Evolutionary conservation across 2,329 filamentous ascomycete genomes (phyloP).

Genomic region (Rhinocladiella mackenziei): DNA sequence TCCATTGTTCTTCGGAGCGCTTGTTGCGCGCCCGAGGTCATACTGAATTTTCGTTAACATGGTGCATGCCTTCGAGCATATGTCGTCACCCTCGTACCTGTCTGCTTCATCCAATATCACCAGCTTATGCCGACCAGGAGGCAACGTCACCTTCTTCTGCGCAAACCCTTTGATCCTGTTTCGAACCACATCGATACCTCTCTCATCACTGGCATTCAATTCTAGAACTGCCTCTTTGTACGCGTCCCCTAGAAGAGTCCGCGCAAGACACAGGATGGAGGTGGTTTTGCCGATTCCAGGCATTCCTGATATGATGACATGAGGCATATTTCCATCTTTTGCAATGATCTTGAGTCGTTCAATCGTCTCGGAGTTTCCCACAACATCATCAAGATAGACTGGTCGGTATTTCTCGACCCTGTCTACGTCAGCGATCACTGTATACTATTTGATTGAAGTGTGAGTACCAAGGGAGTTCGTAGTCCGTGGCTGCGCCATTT

Average conservation of each 20-base stretch:
- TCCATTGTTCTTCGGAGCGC: slow-evolving; percentile 95
- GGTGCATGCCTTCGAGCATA: not conserved
- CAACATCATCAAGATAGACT: slow-evolving; percentile 90
- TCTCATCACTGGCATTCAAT: slow-evolving; percentile 92
- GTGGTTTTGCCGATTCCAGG: slow-evolving; percentile 98
- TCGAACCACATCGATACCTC: slow-evolving; percentile 94
- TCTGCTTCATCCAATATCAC: slow-evolving; percentile 98
- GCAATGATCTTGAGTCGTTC: slow-evolving; percentile 97
- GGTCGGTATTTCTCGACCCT: slow-evolving; percentile 99
- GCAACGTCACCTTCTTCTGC: slow-evolving; percentile 96
- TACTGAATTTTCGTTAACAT: no score
- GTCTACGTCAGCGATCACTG: no score
- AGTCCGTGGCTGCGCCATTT: slow-evolving; percentile 41
- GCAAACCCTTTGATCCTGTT: slow-evolving; percentile 98
- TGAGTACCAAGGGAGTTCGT: slow-evolving; percentile 49
- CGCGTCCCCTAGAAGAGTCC: slow-evolving; percentile 82
- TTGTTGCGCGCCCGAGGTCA: slow-evolving; percentile 96
- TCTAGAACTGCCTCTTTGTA: slow-evolving; percentile 98
- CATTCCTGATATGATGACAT: slow-evolving; percentile 99
- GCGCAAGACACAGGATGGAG: slow-evolving; percentile 84
- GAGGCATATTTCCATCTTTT: slow-evolving; percentile 98
- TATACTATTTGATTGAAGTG: no score
- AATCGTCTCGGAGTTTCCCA: slow-evolving; percentile 96
- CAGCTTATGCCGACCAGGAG: slow-evolving; percentile 85
- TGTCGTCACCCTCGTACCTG: slow-evolving; percentile 46